Conservation (phyloP, 768 basidiomycete species). For the Termitomyces sp. region DNA sequence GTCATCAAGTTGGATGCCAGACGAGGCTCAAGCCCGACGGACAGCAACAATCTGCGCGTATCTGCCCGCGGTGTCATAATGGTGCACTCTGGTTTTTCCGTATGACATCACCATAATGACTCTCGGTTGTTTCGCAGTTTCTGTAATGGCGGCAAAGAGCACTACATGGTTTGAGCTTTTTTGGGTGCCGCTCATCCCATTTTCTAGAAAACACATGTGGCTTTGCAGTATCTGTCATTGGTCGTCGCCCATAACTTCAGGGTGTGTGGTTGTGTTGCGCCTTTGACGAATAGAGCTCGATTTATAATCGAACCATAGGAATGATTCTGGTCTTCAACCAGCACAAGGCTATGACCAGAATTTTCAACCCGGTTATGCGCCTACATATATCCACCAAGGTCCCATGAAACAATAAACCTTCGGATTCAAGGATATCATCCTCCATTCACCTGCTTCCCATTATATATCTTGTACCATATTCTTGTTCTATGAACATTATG, state of each 20-base stretch:
- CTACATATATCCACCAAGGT: constrained; percentile 28
- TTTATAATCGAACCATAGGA: constrained; percentile 10
- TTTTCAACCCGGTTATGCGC: constrained; percentile 35
- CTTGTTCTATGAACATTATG: not conserved
- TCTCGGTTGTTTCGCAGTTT: constrained; percentile 29
- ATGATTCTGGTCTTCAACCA: constrained; percentile 18
- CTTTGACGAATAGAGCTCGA: not conserved
- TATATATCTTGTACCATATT: not conserved
- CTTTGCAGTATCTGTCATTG: constrained; percentile 70
- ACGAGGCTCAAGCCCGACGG: constrained; percentile 54
- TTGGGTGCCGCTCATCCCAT: constrained; percentile 66
- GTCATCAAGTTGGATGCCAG: constrained; percentile 56
- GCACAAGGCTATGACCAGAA: constrained; percentile 23
- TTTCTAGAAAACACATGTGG: constrained; percentile 61
- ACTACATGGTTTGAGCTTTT: constrained; percentile 75
- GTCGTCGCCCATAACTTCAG: constrained; percentile 44
- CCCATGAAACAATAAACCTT: constrained; percentile 12
- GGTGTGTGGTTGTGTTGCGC: constrained; percentile 30
- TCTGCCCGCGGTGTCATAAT: constrained; percentile 73
- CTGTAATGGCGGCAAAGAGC: constrained; percentile 58
- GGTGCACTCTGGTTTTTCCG: constrained; percentile 27
- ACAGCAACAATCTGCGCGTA: constrained; percentile 37
- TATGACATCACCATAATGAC: constrained; percentile 2
- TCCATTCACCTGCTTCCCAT: not conserved
- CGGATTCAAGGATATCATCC: not conserved